These are phyloP conservation scores for Niebla homalea DNA, from an alignment of 495 filamentous ascomycete genomes.

Conservation along the genomic window DNA sequence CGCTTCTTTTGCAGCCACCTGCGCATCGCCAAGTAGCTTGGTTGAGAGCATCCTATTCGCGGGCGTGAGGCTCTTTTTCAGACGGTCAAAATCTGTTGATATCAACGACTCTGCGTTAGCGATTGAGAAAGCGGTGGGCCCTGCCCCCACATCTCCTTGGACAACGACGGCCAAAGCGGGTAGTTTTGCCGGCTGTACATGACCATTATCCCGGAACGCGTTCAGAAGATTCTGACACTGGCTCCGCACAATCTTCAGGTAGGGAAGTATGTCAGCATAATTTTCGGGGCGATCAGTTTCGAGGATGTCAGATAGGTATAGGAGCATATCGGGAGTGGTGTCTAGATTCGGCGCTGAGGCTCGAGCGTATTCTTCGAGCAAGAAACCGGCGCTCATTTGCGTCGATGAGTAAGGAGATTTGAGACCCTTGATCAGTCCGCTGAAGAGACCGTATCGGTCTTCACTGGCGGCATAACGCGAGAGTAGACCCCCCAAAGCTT, in stretches of 20 bases:
- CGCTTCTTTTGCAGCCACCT: constrained; percentile 48
- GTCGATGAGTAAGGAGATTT: constrained; percentile 64
- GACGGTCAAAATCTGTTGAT: constrained; percentile 64
- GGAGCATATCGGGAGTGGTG: constrained; percentile 32
- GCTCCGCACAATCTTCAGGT: constrained; percentile 72
- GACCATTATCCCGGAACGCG: constrained; percentile 74
- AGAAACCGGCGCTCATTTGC: constrained; percentile 68
- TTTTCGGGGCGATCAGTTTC: constrained; percentile 66
- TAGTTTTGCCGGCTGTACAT: constrained; percentile 56
- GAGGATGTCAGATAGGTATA: constrained; percentile 53
- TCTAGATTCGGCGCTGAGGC: constrained; percentile 14
- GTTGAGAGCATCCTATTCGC: constrained; percentile 69
- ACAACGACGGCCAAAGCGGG: constrained; percentile 76
- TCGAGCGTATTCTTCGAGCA: constrained; percentile 76
- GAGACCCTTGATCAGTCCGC: constrained; percentile 24
- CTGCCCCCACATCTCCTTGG: constrained; percentile 81
- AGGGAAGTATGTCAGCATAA: constrained; percentile 81
- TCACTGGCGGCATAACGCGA: constrained; percentile 31
- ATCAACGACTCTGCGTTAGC: constrained; percentile 76
- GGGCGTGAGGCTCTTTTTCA: constrained; percentile 73
- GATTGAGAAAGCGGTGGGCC: constrained; percentile 81
- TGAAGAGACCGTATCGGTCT: constrained; percentile 25
- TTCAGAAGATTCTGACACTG: constrained; percentile 84
- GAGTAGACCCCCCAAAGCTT: constrained; percentile 68
- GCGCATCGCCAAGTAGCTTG: constrained; percentile 61